Evolutionary conservation across 306 rosid species (phyloP).

Genomic region (Begonia peltatifolia): DNA sequence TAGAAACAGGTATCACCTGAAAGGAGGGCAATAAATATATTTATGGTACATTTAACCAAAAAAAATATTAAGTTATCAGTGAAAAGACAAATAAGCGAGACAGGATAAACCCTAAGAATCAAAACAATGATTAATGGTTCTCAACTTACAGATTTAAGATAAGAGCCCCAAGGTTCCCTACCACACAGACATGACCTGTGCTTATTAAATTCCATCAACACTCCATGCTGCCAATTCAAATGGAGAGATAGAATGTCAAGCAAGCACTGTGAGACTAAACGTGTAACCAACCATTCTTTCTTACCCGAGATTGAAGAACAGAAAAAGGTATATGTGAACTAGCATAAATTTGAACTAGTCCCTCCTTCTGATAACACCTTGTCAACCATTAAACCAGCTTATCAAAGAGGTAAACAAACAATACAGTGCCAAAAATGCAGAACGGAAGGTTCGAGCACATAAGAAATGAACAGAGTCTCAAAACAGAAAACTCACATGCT

Average conservation of each 20-base stretch:
- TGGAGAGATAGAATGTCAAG: too few relatives aligned
- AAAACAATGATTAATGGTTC: background rate
- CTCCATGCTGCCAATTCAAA: constrained; percentile 42
- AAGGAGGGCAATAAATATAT: background rate
- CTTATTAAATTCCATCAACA: constrained; percentile 38
- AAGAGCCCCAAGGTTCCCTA: constrained; percentile 30
- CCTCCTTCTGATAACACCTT: constrained; percentile 66
- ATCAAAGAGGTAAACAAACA: constrained; percentile 6
- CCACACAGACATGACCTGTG: constrained; percentile 41
- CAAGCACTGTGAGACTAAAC: background rate
- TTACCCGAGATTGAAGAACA: constrained; percentile 39
- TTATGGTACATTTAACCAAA: too few relatives aligned
- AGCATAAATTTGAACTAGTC: constrained; percentile 59
- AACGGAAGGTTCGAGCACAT: constrained; percentile 9
- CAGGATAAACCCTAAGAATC: background rate
- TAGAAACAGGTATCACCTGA: constrained; percentile 53
- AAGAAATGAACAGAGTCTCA: constrained; percentile 12
- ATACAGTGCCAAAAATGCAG: constrained; percentile 1
- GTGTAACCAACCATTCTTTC: constrained; percentile 9
- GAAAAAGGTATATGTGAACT: constrained; percentile 35
- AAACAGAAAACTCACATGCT: constrained; percentile 40
- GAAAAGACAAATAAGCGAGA: too few relatives aligned
- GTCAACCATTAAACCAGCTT: constrained; percentile 21
- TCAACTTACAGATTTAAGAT: constrained; percentile 46
- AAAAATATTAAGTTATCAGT: too few relatives aligned